Conservation (phyloP, 306 rosid species). For the Sicyos baderoa region DNA sequence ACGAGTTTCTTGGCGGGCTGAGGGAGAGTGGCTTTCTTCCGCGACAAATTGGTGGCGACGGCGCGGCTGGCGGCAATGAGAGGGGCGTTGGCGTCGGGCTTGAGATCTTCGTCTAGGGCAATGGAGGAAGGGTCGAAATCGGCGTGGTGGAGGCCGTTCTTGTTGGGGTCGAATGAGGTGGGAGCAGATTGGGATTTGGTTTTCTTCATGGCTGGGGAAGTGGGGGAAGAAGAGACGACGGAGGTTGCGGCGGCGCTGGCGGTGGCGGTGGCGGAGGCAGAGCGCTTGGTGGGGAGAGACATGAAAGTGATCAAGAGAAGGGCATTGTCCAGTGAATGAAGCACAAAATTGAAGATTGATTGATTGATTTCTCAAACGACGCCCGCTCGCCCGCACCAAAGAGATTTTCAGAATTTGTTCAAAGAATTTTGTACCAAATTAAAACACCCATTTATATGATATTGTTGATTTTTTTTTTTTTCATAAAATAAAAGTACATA, state of each 20-base stretch:
- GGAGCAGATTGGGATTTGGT: conserved; percentile 45
- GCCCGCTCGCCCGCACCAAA: neutral
- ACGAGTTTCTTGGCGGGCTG: conserved; percentile 79
- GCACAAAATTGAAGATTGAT: neutral
- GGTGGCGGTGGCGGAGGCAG: conserved; percentile 27
- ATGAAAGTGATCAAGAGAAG: conserved; percentile 58
- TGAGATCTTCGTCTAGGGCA: conserved; percentile 66
- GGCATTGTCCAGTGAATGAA: conserved; percentile 50
- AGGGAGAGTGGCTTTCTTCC: conserved; percentile 76
- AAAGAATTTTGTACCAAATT: no score
- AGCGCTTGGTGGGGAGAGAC: conserved; percentile 97
- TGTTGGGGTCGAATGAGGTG: conserved; percentile 33
- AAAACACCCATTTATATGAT: no score
- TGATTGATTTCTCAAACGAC: neutral
- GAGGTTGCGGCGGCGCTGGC: conserved; percentile 19
- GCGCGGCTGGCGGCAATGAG: conserved; percentile 28
- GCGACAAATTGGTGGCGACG: conserved; percentile 71
- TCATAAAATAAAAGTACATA: no score
- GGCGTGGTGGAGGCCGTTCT: conserved; percentile 35
- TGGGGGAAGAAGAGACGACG: conserved; percentile 19
- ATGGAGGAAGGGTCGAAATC: conserved; percentile 45
- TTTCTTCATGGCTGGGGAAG: conserved; percentile 43
- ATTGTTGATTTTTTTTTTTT: no score
- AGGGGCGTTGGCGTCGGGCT: conserved; percentile 32
- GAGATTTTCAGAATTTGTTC: no score